These are phyloP conservation scores for Beauveria scarabaeidicola DNA, from an alignment of 2,329 filamentous ascomycete genomes.

Conservation along the genomic window DNA sequence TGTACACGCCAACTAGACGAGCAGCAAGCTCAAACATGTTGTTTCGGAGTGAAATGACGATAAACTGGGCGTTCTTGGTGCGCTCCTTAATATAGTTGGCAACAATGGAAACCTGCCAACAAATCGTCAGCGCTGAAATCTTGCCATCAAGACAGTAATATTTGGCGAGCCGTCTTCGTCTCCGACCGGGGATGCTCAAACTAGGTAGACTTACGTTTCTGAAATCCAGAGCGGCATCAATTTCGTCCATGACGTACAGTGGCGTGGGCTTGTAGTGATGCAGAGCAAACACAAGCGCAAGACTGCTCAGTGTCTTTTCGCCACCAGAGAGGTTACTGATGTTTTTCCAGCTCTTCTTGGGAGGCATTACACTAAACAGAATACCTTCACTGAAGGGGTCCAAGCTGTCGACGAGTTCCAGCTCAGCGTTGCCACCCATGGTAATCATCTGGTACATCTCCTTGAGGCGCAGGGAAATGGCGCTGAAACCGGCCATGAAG, in stretches of 20 bases:
- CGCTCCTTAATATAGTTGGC: conserved; percentile 98
- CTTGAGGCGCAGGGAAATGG: conserved; percentile 88
- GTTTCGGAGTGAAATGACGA: conserved; percentile 94
- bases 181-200: not conserved
- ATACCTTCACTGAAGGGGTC: conserved; percentile 98
- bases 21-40: conserved; percentile 99
- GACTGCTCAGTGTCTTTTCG: conserved; percentile 89
- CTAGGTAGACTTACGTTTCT: conserved; percentile 69
- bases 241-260: conserved; percentile 99
- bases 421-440: conserved; percentile 96
- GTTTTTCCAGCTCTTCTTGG: conserved; percentile 99
- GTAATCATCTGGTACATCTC: conserved; percentile 99
- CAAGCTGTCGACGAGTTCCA: conserved; percentile 90
- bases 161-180: not conserved
- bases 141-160: conserved; percentile 1
- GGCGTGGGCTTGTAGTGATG: conserved; percentile 98
- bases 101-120: conserved; percentile 77
- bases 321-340: conserved; percentile 93
- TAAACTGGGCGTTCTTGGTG: conserved; percentile 98
- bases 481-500: conserved; percentile 96
- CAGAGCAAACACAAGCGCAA: conserved; percentile 94
- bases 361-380: conserved; percentile 95
- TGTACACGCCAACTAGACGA: conserved; percentile 93
- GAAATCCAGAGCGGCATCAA: conserved; percentile 96
- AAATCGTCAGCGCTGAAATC: not conserved